Percentiles rank a stretch among this genome's conserved stretches.
These are phyloP conservation scores for Cryphonectria carpinicola DNA, from an alignment of 2,329 filamentous ascomycete species.

Conservation along the genomic window DNA sequence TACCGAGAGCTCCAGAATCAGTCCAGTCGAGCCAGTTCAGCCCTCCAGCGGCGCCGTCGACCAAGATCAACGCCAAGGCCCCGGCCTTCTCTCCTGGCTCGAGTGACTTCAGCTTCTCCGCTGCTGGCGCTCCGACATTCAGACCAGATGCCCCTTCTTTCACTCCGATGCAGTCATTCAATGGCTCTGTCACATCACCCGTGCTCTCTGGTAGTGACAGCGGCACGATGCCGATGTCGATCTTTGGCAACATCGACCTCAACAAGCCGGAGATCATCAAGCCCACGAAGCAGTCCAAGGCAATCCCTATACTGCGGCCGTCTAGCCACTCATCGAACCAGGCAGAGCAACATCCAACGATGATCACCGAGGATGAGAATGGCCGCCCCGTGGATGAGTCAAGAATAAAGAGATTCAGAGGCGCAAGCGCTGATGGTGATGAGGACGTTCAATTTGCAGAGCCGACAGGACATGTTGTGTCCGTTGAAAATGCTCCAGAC, in stretches of 20 bases:
- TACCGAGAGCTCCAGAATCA: conserved; percentile 41
- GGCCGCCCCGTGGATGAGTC: conserved; percentile 68
- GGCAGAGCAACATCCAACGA: conserved; percentile 33
- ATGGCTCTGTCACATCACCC: conserved; percentile 52
- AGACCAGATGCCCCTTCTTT: conserved; percentile 78
- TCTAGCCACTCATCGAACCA: conserved; percentile 48
- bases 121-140: conserved; percentile 65
- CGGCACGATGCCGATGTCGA: conserved; percentile 50
- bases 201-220: conserved; percentile 50
- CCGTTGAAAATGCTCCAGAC: neutral
- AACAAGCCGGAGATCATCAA: conserved; percentile 65
- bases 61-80: conserved; percentile 70
- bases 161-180: conserved; percentile 61
- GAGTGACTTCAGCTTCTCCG: conserved; percentile 70
- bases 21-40: conserved; percentile 46
- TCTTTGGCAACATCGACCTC: conserved; percentile 73
- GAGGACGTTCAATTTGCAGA: conserved; percentile 76
- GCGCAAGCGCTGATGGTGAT: conserved; percentile 67
- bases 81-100: conserved; percentile 72
- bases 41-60: conserved; percentile 44
- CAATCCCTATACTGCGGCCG: conserved; percentile 77
- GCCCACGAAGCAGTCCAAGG: conserved; percentile 75
- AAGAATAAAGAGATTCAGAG: conserved; percentile 76
- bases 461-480: conserved; percentile 38
- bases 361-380: conserved; percentile 55